phyloP scores from a whole-genome alignment of 805 yeast genomes.

The Blastobotrys peoriensis region DNA sequence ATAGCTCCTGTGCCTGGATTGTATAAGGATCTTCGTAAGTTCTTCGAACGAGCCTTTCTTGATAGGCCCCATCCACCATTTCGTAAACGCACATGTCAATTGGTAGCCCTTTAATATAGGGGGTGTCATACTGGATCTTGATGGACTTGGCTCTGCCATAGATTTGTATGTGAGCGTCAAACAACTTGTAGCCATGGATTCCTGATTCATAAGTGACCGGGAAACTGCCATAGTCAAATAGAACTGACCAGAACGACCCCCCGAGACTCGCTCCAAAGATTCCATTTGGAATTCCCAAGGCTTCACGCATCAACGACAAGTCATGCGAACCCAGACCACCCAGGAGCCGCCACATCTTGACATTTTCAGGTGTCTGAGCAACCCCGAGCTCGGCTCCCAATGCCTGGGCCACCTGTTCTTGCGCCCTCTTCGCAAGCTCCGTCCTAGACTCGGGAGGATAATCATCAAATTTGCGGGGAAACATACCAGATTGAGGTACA shows the following conservation, averaged over 20 bases:
- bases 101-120: constrained; percentile 6
- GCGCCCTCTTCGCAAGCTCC: too few relatives aligned
- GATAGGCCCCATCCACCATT: constrained; percentile 3
- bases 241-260: too few relatives aligned
- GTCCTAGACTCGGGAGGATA: not conserved
- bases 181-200: not conserved
- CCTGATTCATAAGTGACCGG: constrained; percentile 7
- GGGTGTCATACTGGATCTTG: constrained; percentile 7
- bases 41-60: constrained; percentile 1
- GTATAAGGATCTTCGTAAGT: constrained; percentile 8
- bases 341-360: too few relatives aligned
- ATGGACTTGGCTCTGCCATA: not conserved
- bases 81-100: not conserved
- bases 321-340: constrained; percentile 5
- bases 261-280: too few relatives aligned
- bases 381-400: not conserved
- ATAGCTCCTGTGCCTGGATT: not conserved
- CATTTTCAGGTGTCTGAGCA: not conserved
- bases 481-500: constrained; percentile 5
- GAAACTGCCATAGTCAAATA: constrained; percentile 7
- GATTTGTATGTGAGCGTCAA: constrained; percentile 7
- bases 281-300: too few relatives aligned
- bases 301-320: too few relatives aligned
- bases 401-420: too few relatives aligned
- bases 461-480: not conserved